A percentile compares a stretch with the other conserved stretches of the same genome.
phyloP scores from a whole-genome alignment of 306 rosid genomes.

The Delonix regia region DNA sequence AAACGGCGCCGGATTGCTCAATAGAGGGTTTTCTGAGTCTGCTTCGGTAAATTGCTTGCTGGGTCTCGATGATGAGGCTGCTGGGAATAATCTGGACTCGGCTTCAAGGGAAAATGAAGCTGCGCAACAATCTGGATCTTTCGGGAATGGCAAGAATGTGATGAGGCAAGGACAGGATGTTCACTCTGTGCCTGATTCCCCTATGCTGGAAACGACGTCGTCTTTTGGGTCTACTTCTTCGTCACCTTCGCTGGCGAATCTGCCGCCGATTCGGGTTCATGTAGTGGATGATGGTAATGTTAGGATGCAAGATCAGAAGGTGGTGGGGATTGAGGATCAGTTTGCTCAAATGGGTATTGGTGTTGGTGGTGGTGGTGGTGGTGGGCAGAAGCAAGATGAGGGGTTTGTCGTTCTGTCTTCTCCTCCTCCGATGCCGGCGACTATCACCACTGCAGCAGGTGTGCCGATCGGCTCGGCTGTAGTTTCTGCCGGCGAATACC shows the following conservation, averaged over 20 bases:
- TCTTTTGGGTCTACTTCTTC: conserved; percentile 87
- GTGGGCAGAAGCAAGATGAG: conserved; percentile 57
- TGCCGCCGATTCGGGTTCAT: conserved; percentile 72
- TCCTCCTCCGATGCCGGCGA: conserved; percentile 55
- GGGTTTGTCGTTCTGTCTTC: conserved; percentile 50
- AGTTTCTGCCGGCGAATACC: conserved; percentile 40
- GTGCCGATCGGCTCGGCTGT: conserved; percentile 41
- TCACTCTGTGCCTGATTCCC: conserved; percentile 80
- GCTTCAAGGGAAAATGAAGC: conserved; percentile 46
- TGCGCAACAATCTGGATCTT: conserved; percentile 38
- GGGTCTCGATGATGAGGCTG: conserved; percentile 65
- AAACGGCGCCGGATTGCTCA: conserved; percentile 50
- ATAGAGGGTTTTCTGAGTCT: conserved; percentile 62
- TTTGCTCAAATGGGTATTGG: conserved; percentile 62
- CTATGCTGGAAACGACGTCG: conserved; percentile 72
- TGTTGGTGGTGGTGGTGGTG: conserved; percentile 39
- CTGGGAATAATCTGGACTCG: conserved; percentile 46
- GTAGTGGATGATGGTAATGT: conserved; percentile 45
- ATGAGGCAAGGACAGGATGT: conserved; percentile 65
- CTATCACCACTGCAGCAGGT: conserved; percentile 25
- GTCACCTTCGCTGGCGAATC: conserved; percentile 61
- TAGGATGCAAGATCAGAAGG: conserved; percentile 65
- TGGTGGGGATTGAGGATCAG: conserved; percentile 70
- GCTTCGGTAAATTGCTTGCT: conserved; percentile 72
- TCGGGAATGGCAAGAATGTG: conserved; percentile 48